Conservation (phyloP, 1,284 basidiomycete genomes). For the Boletus smithii region DNA sequence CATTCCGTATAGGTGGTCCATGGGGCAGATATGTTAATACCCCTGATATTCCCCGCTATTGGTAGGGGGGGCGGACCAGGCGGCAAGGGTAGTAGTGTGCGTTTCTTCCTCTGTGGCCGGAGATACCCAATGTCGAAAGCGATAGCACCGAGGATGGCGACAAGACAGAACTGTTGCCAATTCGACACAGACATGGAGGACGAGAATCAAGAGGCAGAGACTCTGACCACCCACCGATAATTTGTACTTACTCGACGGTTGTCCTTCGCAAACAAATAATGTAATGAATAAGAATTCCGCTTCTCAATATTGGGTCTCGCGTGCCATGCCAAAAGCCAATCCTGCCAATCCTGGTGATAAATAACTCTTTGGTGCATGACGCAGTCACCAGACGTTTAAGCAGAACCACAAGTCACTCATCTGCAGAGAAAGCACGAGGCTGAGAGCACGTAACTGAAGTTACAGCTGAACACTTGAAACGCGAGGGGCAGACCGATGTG, state of each 20-base stretch:
- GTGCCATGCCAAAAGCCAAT: not conserved
- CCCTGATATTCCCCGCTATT: conserved; percentile 39
- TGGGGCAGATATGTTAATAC: conserved; percentile 39
- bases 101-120: conserved; percentile 3
- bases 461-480: too few species aligned
- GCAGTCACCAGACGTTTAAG: not conserved
- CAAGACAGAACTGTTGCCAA: conserved; percentile 17
- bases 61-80: conserved; percentile 33
- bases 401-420: not conserved
- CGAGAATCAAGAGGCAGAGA: not conserved
- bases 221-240: not conserved
- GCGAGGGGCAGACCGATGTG: not conserved
- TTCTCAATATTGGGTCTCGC: not conserved
- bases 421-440: not conserved
- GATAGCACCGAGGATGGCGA: conserved; percentile 9
- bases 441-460: not conserved
- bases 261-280: conserved; percentile 1
- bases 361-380: not conserved
- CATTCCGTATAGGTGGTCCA: conserved; percentile 48
- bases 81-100: conserved; percentile 18
- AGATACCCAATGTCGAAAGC: conserved; percentile 4
- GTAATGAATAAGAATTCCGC: not conserved
- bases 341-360: not conserved
- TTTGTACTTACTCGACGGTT: not conserved
- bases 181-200: conserved; percentile 5